phyloP scores from a whole-genome alignment of 2,329 filamentous ascomycete genomes.

The Fusarium sp. region DNA sequence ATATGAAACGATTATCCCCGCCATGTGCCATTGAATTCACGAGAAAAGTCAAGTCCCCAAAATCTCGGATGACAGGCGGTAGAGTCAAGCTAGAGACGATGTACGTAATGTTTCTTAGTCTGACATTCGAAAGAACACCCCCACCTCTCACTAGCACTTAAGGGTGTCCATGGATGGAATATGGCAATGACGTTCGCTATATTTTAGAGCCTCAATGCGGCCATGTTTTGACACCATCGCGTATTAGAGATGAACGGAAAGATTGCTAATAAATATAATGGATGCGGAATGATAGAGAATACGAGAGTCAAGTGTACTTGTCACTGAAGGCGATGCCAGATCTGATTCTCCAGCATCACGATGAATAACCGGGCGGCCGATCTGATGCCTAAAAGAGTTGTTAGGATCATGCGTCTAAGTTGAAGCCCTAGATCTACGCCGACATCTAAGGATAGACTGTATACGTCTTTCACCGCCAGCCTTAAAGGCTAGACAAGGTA shows the following conservation, averaged over 20 bases:
- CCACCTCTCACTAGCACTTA: background rate
- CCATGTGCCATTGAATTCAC: background rate
- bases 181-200: constrained; percentile 15
- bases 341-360: background rate
- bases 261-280: background rate
- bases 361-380: background rate
- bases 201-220: background rate
- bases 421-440: background rate
- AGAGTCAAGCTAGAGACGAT: background rate
- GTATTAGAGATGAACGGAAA: background rate
- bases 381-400: background rate
- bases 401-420: constrained; percentile 4
- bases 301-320: background rate
- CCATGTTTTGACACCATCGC: background rate
- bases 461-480: constrained; percentile 14
- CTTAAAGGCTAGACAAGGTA: background rate
- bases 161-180: background rate
- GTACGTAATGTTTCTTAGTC: background rate
- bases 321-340: background rate
- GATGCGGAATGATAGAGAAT: background rate
- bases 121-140: background rate
- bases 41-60: constrained; percentile 13
- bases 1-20: too few relatives aligned
- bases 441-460: background rate
- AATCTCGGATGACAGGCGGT: background rate